Base-by-base conservation (phyloP, 2,329 filamentous ascomycete species). In the Hawksworthiomyces lignivorus region DNA sequence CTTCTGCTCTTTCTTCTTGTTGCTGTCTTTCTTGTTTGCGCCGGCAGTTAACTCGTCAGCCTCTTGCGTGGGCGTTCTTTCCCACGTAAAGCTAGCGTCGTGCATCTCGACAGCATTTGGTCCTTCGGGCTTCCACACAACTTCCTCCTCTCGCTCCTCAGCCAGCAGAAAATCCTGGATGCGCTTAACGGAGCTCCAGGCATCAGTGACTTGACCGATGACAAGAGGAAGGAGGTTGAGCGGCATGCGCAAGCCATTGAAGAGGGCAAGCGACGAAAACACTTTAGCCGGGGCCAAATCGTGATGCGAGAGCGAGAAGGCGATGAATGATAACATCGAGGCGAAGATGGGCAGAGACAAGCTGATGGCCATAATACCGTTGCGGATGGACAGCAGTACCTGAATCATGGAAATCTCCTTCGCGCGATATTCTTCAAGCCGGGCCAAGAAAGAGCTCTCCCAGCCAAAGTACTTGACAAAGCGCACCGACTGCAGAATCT, bases 391-490 rank as follows among this genome's bases (percentile, higher is more conserved):
- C 21, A 97, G 67, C 34, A 97, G 65, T 12, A 87, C 67, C 58
- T 95, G 89, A 44, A 97, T 88, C n/a, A 83, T 77, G 43, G 72
- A 67, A 47, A 97, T 88, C 61, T 97, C 90, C 46, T 73, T 74
- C 39, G 70, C 71, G 44, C 90, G 78, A 47, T 94, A 84, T 19
- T 80, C 73, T 37, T 78, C 77, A 14, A 96, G 72, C 12, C 88
- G 80, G 38, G 80, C 72, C 11, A 96, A 67, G 56, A 97, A 96
- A 26, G 86, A 84, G 44, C 75, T 82, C 59, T 97, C 90, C 90
- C 90, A 97, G 7, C 88, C 89, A 57, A 96, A 97, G 61, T 80
- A 96, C 61, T 97, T 97, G 63, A 97, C 90, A 56, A 97, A 96
- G 20, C 89, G 78, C 19, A 96, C 89, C 0, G 87, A 86, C 52